Percentiles rank a stretch among this genome's conserved stretches.
Evolutionary conservation across 176 grass and related monocot genomes (phyloP).

Genomic region (Cenchrus fungigraminus): DNA sequence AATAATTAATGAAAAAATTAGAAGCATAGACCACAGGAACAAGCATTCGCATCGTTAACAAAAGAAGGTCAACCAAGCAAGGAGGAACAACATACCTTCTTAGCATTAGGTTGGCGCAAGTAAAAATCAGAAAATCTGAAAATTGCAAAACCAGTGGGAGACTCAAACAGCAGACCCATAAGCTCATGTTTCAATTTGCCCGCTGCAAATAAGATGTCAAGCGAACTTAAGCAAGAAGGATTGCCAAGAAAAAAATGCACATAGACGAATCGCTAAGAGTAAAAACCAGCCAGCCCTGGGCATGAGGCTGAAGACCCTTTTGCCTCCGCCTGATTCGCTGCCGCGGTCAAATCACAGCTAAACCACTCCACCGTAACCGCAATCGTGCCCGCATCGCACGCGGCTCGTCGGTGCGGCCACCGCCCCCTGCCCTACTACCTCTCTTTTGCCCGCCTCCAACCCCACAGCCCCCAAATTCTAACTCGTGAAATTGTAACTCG

Average conservation of each 20-base stretch:
- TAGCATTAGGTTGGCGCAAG: neutral
- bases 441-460: too few species aligned
- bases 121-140: neutral
- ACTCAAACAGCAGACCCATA: neutral
- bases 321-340: neutral
- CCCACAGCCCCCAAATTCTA: too few species aligned
- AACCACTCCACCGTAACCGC: neutral
- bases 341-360: neutral
- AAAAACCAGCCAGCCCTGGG: neutral
- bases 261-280: neutral
- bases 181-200: neutral
- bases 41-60: neutral
- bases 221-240: neutral
- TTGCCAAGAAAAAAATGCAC: neutral
- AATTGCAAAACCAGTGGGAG: neutral
- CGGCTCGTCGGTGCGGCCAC: too few species aligned
- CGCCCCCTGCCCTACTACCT: too few species aligned
- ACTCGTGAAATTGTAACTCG: too few species aligned
- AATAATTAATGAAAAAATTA: neutral
- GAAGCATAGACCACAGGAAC: neutral
- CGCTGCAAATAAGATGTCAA: neutral
- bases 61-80: neutral
- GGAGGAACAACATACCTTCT: neutral
- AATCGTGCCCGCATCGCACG: neutral
- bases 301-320: too few species aligned